phyloP scores from a whole-genome alignment of 805 yeast genomes.

The Pichia occidentalis region DNA sequence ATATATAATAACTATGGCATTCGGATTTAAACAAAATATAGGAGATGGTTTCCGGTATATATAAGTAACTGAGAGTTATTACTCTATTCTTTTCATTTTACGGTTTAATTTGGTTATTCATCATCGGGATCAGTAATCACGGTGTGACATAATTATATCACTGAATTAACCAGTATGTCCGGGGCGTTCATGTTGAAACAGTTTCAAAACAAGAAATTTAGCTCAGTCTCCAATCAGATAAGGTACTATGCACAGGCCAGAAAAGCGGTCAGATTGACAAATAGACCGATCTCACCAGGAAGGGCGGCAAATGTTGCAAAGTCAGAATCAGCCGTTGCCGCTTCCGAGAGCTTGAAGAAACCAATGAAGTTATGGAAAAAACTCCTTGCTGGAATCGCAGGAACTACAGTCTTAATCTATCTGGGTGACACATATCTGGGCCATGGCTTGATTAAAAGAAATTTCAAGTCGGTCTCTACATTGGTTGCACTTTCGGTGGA shows the following conservation, averaged over 20 bases:
- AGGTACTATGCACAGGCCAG: neutral
- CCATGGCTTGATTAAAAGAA: constrained; percentile 47
- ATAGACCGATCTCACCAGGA: no score
- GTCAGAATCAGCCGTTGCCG: neutral
- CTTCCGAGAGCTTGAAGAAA: neutral
- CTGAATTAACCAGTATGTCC: no score
- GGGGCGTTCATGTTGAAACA: no score
- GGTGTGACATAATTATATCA: no score
- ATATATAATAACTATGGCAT: no score
- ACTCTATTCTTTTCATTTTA: no score
- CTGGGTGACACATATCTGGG: constrained; percentile 30
- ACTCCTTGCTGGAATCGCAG: constrained; percentile 9
- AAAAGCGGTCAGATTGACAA: constrained; percentile 9
- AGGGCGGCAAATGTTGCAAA: neutral
- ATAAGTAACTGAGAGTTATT: no score
- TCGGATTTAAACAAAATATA: no score
- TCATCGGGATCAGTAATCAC: no score
- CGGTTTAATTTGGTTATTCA: no score
- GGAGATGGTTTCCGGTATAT: no score
- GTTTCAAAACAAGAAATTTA: no score
- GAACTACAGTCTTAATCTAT: constrained; percentile 20
- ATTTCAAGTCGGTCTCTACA: constrained; percentile 43
- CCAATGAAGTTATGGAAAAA: constrained; percentile 8
- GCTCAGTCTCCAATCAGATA: constrained; percentile 3
- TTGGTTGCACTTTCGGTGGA: constrained; percentile 50